A percentile compares a stretch with the other conserved stretches of the same genome.
These are phyloP conservation scores for Pyronema omphalodes DNA, from an alignment of 495 filamentous ascomycete species.

Conservation along the genomic window DNA sequence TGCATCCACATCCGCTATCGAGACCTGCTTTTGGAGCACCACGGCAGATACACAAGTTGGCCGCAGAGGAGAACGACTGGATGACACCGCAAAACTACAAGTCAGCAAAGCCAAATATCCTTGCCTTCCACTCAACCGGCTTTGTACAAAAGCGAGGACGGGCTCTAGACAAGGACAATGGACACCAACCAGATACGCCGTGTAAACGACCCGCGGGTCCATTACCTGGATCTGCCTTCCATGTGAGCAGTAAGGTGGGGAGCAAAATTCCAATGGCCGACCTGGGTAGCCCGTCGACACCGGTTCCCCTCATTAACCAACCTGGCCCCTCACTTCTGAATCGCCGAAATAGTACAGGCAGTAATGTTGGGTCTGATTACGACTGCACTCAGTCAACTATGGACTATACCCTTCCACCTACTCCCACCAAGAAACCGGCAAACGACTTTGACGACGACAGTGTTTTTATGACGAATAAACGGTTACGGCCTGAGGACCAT, in stretches of 20 bases:
- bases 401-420: conserved; percentile 68
- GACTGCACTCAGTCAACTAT: conserved; percentile 15
- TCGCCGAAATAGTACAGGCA: conserved; percentile 17
- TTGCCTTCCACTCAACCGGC: conserved; percentile 85
- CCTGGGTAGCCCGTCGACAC: neutral
- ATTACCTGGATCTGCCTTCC: conserved; percentile 40
- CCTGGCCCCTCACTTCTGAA: conserved; percentile 6
- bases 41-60: conserved; percentile 42
- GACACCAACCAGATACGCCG: conserved; percentile 66
- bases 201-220: conserved; percentile 54
- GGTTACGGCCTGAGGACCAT: conserved; percentile 16
- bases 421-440: conserved; percentile 46
- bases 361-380: conserved; percentile 16
- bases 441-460: conserved; percentile 3
- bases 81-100: conserved; percentile 67
- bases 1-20: conserved; percentile 63
- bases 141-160: conserved; percentile 62
- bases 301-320: neutral
- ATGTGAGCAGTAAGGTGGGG: conserved; percentile 29
- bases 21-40: conserved; percentile 49
- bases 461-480: conserved; percentile 10
- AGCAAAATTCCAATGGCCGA: conserved; percentile 47
- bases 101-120: conserved; percentile 60
- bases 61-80: conserved; percentile 27
- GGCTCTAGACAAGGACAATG: conserved; percentile 41